Base-by-base conservation (phyloP, 2,329 filamentous ascomycete genomes). In the Neonectria neomacrospora region DNA sequence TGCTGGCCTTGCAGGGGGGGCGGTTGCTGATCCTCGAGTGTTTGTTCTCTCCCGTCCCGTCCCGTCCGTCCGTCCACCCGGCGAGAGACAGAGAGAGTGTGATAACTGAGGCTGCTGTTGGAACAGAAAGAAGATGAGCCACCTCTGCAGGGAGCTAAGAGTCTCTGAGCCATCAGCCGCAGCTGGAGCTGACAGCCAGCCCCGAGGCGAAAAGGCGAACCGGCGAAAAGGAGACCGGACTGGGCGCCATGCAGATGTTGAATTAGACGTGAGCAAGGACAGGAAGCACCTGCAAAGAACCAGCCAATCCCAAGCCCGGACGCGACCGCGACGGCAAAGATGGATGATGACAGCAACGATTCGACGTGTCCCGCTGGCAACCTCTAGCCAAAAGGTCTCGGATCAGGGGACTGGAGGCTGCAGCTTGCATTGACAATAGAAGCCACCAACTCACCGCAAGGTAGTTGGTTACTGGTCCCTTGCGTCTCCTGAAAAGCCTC, bases 1-100 rank as follows among this genome's bases (percentile, higher is more conserved):
- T 60, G 54, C 57, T 64, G 50, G 65, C 59, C 65, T 65, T 64
- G 39, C 59, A 54, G 50, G 55, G 41, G 41, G 30, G 30, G 30
- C 5, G 34, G 34, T 14, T 37, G 34, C 4, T 37, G 23, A 26
- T 26, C 23, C 39, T 28, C n/a, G 30, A 28, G 53, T 45, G 45
- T 26, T 57, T 32, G 42, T 44, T 55, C 26, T 28, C 37, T 52
- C 54, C 50, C 51, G n/a, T n/a, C n/a, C n/a, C n/a, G n/a, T n/a
- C n/a, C n/a, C n/a, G n/a, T n/a, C n/a, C n/a, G n/a, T 34, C 39
- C 34, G 34, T 37, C 48, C 55, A 20, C 34, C 58, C 32, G 41
- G 47, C 23, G 23, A 26, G 23, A 26, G 23, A 6, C 3, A 26
- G 23, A 26, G 23, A 26, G 23, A 26, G 23, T 3, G 3, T 3